Conservation (phyloP, 176 grass and related monocot genomes). For the Aegilops longissima region DNA sequence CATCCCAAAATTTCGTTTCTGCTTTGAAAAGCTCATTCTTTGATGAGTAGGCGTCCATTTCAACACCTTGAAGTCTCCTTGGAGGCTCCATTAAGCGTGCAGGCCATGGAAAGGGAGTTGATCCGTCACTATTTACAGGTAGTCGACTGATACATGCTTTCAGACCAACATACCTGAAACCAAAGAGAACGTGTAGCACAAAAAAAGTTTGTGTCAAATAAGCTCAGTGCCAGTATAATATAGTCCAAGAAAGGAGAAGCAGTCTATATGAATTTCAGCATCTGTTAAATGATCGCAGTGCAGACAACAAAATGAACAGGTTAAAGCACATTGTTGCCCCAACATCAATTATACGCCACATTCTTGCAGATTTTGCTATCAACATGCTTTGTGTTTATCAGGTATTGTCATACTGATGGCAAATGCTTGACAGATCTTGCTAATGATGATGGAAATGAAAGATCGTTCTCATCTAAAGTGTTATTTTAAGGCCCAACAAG, state of each 20-base stretch:
- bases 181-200: background rate
- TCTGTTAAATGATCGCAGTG: background rate
- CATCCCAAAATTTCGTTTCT: conserved; percentile 79
- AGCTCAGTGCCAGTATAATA: background rate
- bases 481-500: background rate
- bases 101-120: conserved; percentile 59
- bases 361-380: background rate
- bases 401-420: background rate
- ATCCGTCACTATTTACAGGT: conserved; percentile 63
- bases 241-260: background rate
- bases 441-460: conserved; percentile 10
- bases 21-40: conserved; percentile 94
- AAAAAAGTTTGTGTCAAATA: conserved; percentile 1
- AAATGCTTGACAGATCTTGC: background rate
- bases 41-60: conserved; percentile 78
- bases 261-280: background rate
- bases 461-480: background rate
- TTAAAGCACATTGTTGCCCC: background rate
- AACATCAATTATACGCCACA: background rate
- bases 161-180: conserved; percentile 74
- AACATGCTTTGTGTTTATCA: conserved; percentile 2
- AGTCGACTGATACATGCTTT: conserved; percentile 81
- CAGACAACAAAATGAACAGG: background rate
- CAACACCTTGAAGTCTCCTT: conserved; percentile 77
- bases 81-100: conserved; percentile 65